A percentile compares a stretch with the other conserved stretches of the same genome.
Evolutionary conservation across 768 basidiomycete species (phyloP).

Genomic region (Phaeotremella skinneri): DNA sequence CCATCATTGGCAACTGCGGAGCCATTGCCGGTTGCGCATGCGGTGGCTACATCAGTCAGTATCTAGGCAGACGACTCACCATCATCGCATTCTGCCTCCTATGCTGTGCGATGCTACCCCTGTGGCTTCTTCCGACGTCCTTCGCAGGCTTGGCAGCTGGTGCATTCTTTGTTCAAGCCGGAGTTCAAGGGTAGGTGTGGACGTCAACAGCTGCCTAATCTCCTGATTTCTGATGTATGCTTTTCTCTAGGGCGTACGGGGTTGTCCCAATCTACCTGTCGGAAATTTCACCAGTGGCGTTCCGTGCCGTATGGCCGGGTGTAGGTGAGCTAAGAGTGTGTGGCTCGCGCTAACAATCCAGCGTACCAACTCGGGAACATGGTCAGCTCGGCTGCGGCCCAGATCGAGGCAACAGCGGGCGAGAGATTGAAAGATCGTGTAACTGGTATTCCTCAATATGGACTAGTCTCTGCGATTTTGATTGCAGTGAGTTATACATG

Average conservation of each 20-base stretch:
- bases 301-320: conserved; percentile 81
- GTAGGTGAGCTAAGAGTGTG: conserved; percentile 67
- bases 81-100: conserved; percentile 26
- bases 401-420: conserved; percentile 72
- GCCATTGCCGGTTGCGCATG: conserved; percentile 58
- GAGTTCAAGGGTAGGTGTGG: conserved; percentile 80
- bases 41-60: conserved; percentile 69
- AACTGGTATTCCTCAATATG: conserved; percentile 13
- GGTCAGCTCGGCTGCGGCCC: conserved; percentile 67
- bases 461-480: conserved; percentile 70
- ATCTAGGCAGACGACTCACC: conserved; percentile 73
- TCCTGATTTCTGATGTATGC: no score
- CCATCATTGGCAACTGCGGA: conserved; percentile 64
- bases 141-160: conserved; percentile 69
- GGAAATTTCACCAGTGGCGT: conserved; percentile 80
- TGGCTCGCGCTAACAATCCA: conserved; percentile 58
- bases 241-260: conserved; percentile 16
- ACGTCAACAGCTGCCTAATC: background rate
- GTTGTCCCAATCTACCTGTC: conserved; percentile 77
- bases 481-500: conserved; percentile 74
- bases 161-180: conserved; percentile 66
- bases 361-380: conserved; percentile 72
- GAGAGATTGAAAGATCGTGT: conserved; percentile 54
- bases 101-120: conserved; percentile 43
- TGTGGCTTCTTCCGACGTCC: conserved; percentile 73